Percentiles rank a stretch among this genome's conserved stretches.
Conservation (phyloP, 1,284 basidiomycete genomes). For the Marasmius sp. region DNA sequence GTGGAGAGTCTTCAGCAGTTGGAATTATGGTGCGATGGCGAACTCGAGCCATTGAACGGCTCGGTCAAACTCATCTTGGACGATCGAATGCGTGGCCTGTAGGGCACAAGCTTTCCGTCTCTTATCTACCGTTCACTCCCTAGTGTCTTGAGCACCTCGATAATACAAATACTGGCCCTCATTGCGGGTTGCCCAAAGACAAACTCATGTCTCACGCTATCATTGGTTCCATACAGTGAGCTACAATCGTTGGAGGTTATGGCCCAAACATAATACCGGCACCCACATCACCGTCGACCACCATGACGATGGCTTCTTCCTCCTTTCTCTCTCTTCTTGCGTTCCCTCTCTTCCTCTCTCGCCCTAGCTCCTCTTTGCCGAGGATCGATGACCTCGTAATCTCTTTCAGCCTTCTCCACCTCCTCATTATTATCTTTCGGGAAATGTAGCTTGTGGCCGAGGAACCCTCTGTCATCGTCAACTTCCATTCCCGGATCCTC, state of each 20-base stretch:
- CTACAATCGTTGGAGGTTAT: not conserved
- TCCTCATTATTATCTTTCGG: conserved; percentile 79
- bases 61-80: too few relatives aligned
- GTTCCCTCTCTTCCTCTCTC: conserved; percentile 70
- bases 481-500: conserved; percentile 71
- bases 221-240: too few relatives aligned
- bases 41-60: not conserved
- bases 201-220: too few relatives aligned
- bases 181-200: too few relatives aligned
- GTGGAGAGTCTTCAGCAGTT: not conserved
- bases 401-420: conserved; percentile 77
- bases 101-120: too few relatives aligned
- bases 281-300: not conserved
- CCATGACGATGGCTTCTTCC: conserved; percentile 4
- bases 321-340: conserved; percentile 19
- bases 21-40: not conserved
- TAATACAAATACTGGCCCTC: too few relatives aligned
- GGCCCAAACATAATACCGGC: not conserved
- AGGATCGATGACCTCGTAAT: conserved; percentile 89
- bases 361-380: conserved; percentile 67
- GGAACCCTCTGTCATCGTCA: conserved; percentile 80
- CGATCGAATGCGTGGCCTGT: too few relatives aligned
- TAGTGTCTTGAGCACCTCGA: too few relatives aligned
- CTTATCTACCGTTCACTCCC: too few relatives aligned
- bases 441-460: conserved; percentile 76